phyloP scores from a whole-genome alignment of 345 rosid genomes.

The Corchorus olitorius region DNA sequence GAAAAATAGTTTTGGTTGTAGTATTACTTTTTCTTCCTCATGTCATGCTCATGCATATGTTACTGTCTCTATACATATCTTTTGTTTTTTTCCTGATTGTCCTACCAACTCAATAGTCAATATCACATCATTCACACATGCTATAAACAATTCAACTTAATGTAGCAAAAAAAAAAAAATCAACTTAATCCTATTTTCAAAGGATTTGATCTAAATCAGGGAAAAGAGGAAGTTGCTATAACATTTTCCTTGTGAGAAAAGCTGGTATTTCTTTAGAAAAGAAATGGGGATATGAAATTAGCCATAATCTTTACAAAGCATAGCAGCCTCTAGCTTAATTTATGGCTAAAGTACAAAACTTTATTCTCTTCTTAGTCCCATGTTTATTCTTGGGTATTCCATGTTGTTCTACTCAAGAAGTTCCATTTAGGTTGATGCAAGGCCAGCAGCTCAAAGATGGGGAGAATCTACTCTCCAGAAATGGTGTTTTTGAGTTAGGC shows the following conservation, averaged over 20 bases:
- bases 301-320: too few species aligned
- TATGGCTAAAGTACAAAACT: not conserved
- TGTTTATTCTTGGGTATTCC: conserved; percentile 4
- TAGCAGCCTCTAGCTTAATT: not conserved
- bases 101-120: too few species aligned
- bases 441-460: conserved; percentile 58
- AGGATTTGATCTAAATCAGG: too few species aligned
- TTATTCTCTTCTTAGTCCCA: conserved; percentile 12
- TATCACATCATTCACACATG: too few species aligned
- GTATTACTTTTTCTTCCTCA: too few species aligned
- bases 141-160: too few species aligned
- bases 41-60: too few species aligned
- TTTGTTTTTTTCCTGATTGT: too few species aligned
- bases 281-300: not conserved
- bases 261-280: not conserved
- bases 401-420: conserved; percentile 22
- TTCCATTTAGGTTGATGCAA: conserved; percentile 33
- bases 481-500: conserved; percentile 50
- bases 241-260: not conserved
- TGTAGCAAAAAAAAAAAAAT: too few species aligned
- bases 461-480: conserved; percentile 56
- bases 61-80: too few species aligned
- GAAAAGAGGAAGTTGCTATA: not conserved
- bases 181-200: too few species aligned
- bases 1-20: too few species aligned